These are phyloP conservation scores for Paramecium primaurelia DNA, from an alignment of 73 alveolate genomes.

Conservation along the genomic window DNA sequence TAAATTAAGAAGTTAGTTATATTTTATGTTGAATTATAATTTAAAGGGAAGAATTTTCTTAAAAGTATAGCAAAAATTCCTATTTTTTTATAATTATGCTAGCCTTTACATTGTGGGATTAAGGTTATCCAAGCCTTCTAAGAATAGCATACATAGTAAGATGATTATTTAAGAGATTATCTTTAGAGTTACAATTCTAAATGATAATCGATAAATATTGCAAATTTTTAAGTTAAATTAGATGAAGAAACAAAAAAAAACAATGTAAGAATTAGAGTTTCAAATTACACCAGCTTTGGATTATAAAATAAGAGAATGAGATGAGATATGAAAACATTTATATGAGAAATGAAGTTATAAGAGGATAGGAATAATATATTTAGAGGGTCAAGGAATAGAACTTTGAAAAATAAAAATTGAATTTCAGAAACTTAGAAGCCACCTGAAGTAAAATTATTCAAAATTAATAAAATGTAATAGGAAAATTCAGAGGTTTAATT, in stretches of 20 bases:
- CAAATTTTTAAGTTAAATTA: neutral
- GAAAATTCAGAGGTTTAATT: neutral
- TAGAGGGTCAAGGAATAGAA: neutral
- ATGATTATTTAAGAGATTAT: neutral
- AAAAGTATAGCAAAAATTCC: no score
- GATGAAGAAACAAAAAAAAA: conserved; percentile 13
- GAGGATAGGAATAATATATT: conserved; percentile 16
- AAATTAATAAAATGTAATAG: neutral
- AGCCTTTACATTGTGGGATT: no score
- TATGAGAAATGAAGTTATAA: conserved; percentile 1
- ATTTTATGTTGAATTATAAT: no score
- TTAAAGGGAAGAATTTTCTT: no score
- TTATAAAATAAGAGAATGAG: neutral
- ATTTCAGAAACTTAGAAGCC: neutral
- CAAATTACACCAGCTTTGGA: neutral
- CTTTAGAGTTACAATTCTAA: neutral
- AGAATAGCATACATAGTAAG: neutral
- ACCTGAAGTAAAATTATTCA: neutral
- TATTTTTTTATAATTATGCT: no score
- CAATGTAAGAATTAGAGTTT: neutral
- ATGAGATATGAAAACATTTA: neutral
- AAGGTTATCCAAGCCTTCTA: neutral
- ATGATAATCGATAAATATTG: neutral
- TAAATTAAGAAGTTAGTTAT: no score
- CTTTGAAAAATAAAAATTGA: conserved; percentile 16